Conservation (phyloP, 345 rosid genomes). For the Arabis alpina region DNA sequence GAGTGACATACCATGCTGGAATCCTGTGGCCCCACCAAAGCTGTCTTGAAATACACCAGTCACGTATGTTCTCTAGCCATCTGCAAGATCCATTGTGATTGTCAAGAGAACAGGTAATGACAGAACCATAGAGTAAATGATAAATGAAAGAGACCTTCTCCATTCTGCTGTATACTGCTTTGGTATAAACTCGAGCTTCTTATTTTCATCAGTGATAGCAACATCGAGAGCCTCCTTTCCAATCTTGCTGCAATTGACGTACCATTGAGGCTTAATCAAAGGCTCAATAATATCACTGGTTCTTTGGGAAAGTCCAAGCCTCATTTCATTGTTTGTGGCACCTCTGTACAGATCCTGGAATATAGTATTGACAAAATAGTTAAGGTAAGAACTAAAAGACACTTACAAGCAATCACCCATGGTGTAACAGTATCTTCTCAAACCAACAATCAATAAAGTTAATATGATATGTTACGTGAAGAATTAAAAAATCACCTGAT, state of each 20-base stretch:
- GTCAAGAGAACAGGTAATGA: slow-evolving; percentile 28
- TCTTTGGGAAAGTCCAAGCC: slow-evolving; percentile 86
- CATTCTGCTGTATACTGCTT: slow-evolving; percentile 89
- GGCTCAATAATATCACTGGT: slow-evolving; percentile 87
- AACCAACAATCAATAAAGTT: slow-evolving; percentile 16
- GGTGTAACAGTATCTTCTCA: slow-evolving; percentile 22
- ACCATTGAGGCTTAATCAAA: slow-evolving; percentile 96
- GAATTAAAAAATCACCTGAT: slow-evolving; percentile 52
- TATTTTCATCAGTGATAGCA: slow-evolving; percentile 57
- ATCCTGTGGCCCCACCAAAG: slow-evolving; percentile 99
- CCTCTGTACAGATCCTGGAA: slow-evolving; percentile 78
- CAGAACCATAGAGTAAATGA: slow-evolving; percentile 16
- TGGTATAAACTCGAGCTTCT: slow-evolving; percentile 80
- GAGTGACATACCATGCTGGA: slow-evolving; percentile 90
- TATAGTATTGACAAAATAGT: slow-evolving; percentile 5
- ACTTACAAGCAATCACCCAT: slow-evolving; percentile 28
- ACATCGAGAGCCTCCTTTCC: slow-evolving; percentile 85
- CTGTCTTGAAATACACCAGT: slow-evolving; percentile 98
- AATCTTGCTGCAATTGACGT: slow-evolving; percentile 67
- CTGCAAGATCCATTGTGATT: slow-evolving; percentile 49
- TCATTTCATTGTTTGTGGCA: slow-evolving; percentile 84
- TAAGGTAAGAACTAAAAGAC: not conserved
- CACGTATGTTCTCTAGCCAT: slow-evolving; percentile 97
- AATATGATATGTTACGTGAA: not conserved
- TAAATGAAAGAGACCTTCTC: slow-evolving; percentile 67